Conservation (phyloP, 139 green algal genomes). For the Desmodesmus armatus region DNA sequence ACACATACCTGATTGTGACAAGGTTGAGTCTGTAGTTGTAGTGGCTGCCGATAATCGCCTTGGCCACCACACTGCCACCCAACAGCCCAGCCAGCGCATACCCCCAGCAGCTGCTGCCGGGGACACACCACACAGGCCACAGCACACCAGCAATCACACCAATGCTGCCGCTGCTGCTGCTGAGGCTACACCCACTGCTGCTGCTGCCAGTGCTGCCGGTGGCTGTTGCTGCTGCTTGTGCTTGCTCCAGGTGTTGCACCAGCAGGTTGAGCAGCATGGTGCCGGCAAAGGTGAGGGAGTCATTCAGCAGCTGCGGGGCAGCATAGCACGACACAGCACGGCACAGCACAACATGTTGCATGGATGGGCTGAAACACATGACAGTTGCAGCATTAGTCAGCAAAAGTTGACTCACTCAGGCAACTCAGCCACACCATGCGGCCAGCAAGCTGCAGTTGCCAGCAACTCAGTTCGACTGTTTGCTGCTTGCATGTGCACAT, state of each 20-base stretch:
- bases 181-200: not conserved
- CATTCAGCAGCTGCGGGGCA: constrained; percentile 61
- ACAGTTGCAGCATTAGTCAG: not conserved
- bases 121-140: constrained; percentile 15
- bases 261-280: constrained; percentile 85
- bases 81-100: constrained; percentile 39
- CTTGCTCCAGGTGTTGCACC: constrained; percentile 65
- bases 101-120: constrained; percentile 13
- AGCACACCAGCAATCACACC: not conserved
- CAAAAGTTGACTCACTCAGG: not conserved
- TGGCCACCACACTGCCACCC: constrained; percentile 27
- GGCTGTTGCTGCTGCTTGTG: constrained; percentile 49
- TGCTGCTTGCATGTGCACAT: not conserved
- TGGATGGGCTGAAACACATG: not conserved
- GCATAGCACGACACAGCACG: not conserved
- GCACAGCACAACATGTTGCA: not conserved
- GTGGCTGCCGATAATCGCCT: constrained; percentile 73
- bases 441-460: not conserved
- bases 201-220: not conserved
- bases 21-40: constrained; percentile 72
- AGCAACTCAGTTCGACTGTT: no score
- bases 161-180: not conserved
- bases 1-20: constrained; percentile 22
- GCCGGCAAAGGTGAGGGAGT: constrained; percentile 75
- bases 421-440: not conserved